Evolutionary conservation across 805 yeast genomes (phyloP).

Genomic region (Kregervanrija delftensis): DNA sequence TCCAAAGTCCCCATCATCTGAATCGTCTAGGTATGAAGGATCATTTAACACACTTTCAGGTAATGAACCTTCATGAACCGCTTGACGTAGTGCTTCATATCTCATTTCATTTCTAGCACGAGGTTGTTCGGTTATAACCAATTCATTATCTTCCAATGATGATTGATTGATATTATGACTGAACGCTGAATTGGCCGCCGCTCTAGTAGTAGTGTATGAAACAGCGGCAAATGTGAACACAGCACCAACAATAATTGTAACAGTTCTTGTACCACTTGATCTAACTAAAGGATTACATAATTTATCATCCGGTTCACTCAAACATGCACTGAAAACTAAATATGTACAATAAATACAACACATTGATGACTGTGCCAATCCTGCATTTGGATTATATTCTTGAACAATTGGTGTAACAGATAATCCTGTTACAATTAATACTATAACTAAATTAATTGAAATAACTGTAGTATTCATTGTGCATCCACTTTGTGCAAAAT

Average conservation of each 20-base stretch:
- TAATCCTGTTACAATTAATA: conserved; percentile 55
- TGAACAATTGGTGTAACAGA: conserved; percentile 81
- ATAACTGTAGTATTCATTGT: conserved; percentile 86
- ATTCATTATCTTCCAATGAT: conserved; percentile 32
- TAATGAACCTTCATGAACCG: conserved; percentile 92
- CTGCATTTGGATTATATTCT: conserved; percentile 91
- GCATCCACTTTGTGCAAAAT: conserved; percentile 79
- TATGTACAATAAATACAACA: conserved; percentile 92
- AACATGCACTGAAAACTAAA: conserved; percentile 83
- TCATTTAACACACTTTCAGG: conserved; percentile 89
- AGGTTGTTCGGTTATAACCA: conserved; percentile 46
- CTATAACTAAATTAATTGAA: conserved; percentile 62
- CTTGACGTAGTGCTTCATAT: conserved; percentile 81
- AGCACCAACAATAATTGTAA: conserved; percentile 84
- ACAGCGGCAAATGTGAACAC: conserved; percentile 90
- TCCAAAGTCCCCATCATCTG: conserved; percentile 35
- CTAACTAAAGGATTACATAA: conserved; percentile 88
- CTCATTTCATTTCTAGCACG: conserved; percentile 61
- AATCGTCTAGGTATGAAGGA: conserved; percentile 45
- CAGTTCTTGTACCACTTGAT: conserved; percentile 83
- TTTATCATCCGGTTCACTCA: conserved; percentile 93
- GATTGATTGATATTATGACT: conserved; percentile 27
- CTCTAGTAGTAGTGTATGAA: conserved; percentile 95
- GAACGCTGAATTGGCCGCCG: conserved; percentile 77
- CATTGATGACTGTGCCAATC: conserved; percentile 94